Evolutionary conservation across 371 early-diverging fungal species (phyloP), one percentile per base, ranked within the genome.

Genomic region (Lichtheimia ramosa): DNA sequence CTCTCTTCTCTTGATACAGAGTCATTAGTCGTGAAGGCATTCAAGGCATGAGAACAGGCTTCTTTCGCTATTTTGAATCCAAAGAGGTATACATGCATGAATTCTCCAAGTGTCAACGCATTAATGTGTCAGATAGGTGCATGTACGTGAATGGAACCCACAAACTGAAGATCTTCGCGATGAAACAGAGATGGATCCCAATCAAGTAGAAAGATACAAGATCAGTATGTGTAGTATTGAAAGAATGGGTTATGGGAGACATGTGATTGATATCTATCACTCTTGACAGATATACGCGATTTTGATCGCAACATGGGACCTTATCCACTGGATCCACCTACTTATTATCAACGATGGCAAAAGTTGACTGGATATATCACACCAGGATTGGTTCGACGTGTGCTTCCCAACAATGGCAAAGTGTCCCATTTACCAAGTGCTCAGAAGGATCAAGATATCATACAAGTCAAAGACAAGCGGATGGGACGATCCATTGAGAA

Each of bases 281-380:
- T 8, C 48, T 27, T 16, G 2, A n/a, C 64, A 89, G 89, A 86
- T 48, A 88, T 96, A 46, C 81, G 90, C 20, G 86, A 88, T 21
- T 85, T 96, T 59, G 96, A 96, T 64, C 83, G 82, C 8, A 83
- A 82, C 55, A 83, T 96, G 51, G 98, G 96, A 0, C 82, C 94
- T 5, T 97, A 95, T 73, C 97, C 96, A 3, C 62, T 92, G 5
- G 72, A 79, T 34, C 87, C 90, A 5, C 75, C 87, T 5, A 73
- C 75, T 10, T 77, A 77, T 23, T 87, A 83, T 49, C 74, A 84
- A 52, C 83, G 87, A 54, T 97, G 96, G 96, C 62, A 79, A 20
- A 74, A 77, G 24, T 74, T 94, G 46, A 85, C 94, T 3, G 64
- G 74, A 12, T 79, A 88, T 56, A 85, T 96, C 27, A 81, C 82